phyloP scores from a whole-genome alignment of 805 yeast genomes.

The Wickerhamomyces bovis region DNA sequence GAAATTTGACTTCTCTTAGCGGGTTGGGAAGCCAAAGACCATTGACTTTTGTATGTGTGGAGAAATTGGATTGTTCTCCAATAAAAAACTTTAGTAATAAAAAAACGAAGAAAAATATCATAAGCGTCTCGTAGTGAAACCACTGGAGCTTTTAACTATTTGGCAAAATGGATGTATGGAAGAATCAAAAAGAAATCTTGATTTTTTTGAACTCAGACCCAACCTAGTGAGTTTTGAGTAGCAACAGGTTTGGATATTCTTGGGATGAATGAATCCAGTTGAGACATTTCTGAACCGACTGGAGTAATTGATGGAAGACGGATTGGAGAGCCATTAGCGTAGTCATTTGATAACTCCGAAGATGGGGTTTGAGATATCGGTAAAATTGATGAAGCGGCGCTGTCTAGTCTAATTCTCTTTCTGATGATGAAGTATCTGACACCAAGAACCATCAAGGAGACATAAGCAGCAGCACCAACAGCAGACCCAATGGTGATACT shows the following conservation, averaged over 20 bases:
- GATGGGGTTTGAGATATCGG: conserved; percentile 9
- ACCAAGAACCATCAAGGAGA: conserved; percentile 51
- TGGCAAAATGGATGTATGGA: not conserved
- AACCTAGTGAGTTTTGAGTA: conserved; percentile 66
- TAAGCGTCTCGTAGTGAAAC: not conserved
- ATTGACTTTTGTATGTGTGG: not conserved
- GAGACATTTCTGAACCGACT: conserved; percentile 17
- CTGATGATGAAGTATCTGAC: conserved; percentile 41
- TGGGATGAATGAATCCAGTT: conserved; percentile 29
- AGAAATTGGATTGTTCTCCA: not conserved
- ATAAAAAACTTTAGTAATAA: not conserved
- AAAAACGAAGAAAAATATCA: not conserved
- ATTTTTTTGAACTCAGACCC: conserved; percentile 33
- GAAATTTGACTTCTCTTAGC: no score
- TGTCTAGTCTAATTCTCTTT: conserved; percentile 12
- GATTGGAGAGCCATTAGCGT: conserved; percentile 20
- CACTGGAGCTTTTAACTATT: not conserved
- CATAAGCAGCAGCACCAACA: conserved; percentile 65
- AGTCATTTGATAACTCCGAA: conserved; percentile 13
- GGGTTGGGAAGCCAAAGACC: not conserved
- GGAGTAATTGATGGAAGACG: conserved; percentile 7
- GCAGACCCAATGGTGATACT: conserved; percentile 84
- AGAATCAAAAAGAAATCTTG: no score
- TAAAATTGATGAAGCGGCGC: conserved; percentile 12
- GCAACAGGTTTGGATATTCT: conserved; percentile 65